These are phyloP conservation scores for Discostella stelligeroides DNA, from an alignment of 108 stramenopile genomes.

Conservation along the genomic window DNA sequence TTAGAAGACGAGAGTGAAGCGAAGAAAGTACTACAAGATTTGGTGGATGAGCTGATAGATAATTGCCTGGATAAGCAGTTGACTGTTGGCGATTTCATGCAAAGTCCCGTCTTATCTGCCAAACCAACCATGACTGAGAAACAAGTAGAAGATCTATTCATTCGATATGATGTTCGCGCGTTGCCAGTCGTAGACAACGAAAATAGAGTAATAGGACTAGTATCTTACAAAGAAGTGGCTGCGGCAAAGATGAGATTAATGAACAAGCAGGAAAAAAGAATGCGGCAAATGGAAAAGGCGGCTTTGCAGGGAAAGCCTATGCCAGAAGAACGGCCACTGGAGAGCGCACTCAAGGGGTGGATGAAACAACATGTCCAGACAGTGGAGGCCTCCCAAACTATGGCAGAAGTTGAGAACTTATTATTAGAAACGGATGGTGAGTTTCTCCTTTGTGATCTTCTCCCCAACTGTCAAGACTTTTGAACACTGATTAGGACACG, in stretches of 20 bases:
- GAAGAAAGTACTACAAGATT: slow-evolving; percentile 57
- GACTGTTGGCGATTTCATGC: slow-evolving; percentile 87
- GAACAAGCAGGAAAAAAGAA: slow-evolving; percentile 65
- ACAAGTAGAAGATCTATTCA: slow-evolving; percentile 87
- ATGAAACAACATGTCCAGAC: slow-evolving; percentile 87
- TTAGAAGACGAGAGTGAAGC: slow-evolving; percentile 76
- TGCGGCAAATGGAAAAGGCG: slow-evolving; percentile 40
- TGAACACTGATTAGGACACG: background rate
- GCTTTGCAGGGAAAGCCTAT: slow-evolving; percentile 42
- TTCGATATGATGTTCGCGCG: slow-evolving; percentile 84
- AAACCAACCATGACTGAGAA: slow-evolving; percentile 81
- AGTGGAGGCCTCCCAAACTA: slow-evolving; percentile 74
- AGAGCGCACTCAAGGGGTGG: slow-evolving; percentile 87
- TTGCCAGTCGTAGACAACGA: slow-evolving; percentile 86
- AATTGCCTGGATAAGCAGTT: slow-evolving; percentile 64
- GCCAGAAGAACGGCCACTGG: slow-evolving; percentile 52
- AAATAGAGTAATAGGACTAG: slow-evolving; percentile 81
- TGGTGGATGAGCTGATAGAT: slow-evolving; percentile 78
- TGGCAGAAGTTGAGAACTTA: slow-evolving; percentile 84
- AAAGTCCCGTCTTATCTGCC: slow-evolving; percentile 73
- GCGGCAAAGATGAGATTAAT: slow-evolving; percentile 69
- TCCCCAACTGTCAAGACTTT: background rate
- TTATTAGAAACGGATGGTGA: slow-evolving; percentile 76
- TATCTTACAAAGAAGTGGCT: slow-evolving; percentile 90
- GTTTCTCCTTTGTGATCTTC: background rate